Evolutionary conservation across 495 filamentous ascomycete species (phyloP), one percentile per base, ranked within the genome.

Genomic region (Cladorrhinum samala): DNA sequence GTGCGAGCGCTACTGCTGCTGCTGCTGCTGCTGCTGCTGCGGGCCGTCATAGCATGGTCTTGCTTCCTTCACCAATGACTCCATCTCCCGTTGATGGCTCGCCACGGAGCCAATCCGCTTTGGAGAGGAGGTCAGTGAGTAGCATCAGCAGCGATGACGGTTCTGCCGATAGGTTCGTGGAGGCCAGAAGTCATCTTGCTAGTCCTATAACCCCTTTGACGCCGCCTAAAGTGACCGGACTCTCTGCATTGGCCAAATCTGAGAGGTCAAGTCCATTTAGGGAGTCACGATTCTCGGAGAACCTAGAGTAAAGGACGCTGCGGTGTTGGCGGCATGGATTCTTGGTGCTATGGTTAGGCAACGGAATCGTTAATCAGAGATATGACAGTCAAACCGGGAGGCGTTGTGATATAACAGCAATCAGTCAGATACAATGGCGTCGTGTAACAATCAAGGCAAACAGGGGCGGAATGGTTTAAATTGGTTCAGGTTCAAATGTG

Each of bases 231-330:
- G 54, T 40, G 51, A 19, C 51, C 40, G 45, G 18, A 53, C 8
- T 55, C 38, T 45, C 58, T 54, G 13, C 24, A 5, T 21, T 21
- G n/a, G 25, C 7, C 37, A 25, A 16, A 40, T 49, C 53, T n/a
- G 57, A 58, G 33, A 53, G 58, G 40, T 67, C 62, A 9, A 79
- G 75, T 46, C 75, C 75, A 11, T 61, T 57, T 9, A 61, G 72
- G 53, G 72, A 73, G 50, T 72, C 65, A 43, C 58, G 66, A 55
- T 74, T 71, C 42, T 65, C 59, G 44, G 67, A 73, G 66, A 67
- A 59, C 38, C 46, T 67, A 44, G 55, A 62, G 44, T 55, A 53
- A 27, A 2, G 48, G n/a, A 5, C 27, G 8, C 33, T n/a, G 49
- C 7, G 14, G 2, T 3, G 21, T 14, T 37, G 30, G 30, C 30